Percentiles rank a stretch among this genome's conserved stretches.
Conservation (phyloP, 169 alveolate genomes). For the Babesia bovis region DNA sequence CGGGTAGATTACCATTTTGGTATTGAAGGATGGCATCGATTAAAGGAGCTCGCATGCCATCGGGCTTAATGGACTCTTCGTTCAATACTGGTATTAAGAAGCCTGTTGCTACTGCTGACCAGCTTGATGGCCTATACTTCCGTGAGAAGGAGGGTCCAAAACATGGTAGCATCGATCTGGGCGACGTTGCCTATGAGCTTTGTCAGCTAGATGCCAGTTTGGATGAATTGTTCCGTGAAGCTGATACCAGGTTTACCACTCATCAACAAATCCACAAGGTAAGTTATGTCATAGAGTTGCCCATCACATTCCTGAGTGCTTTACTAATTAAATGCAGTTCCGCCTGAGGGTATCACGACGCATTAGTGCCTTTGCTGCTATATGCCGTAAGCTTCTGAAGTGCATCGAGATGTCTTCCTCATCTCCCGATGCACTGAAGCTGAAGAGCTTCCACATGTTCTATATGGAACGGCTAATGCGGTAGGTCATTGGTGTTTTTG, state of each 20-base stretch:
- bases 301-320: not conserved
- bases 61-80: not conserved
- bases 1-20: not conserved
- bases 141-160: conserved; percentile 49
- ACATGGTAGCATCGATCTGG: conserved; percentile 18
- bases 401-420: conserved; percentile 27
- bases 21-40: conserved; percentile 16
- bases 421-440: conserved; percentile 26
- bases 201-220: conserved; percentile 60
- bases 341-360: conserved; percentile 64
- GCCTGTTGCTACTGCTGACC: conserved; percentile 40
- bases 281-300: not conserved
- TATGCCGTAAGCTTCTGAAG: conserved; percentile 29
- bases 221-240: conserved; percentile 52
- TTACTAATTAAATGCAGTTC: conserved; percentile 16
- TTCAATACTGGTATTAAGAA: conserved; percentile 1
- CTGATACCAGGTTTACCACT: conserved; percentile 25
- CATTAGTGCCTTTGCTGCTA: conserved; percentile 53
- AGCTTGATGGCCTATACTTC: conserved; percentile 45
- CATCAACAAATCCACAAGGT: conserved; percentile 63
- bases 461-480: conserved; percentile 59
- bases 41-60: conserved; percentile 9
- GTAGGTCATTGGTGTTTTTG: conserved; percentile 1
- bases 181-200: conserved; percentile 57
- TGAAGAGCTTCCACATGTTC: conserved; percentile 41